Percentiles rank a stretch among this genome's conserved stretches.
phyloP scores from a whole-genome alignment of 352 stramenopile species.

The Globisporangium yorkense region DNA sequence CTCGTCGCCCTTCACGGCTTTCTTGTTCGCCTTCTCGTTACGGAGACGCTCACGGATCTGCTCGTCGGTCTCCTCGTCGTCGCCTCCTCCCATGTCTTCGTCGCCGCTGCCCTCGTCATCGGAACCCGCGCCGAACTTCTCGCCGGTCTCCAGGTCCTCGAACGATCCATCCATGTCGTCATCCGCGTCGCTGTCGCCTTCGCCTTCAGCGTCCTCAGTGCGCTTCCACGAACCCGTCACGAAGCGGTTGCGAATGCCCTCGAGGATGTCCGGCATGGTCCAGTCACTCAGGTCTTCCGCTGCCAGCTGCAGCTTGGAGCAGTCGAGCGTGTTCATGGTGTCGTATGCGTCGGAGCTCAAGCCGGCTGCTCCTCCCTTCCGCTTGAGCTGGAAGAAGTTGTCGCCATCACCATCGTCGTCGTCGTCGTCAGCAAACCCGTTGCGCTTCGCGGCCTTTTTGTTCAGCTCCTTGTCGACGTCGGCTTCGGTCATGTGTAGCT shows the following conservation, averaged over 20 bases:
- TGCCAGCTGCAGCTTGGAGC: constrained; percentile 71
- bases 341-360: constrained; percentile 45
- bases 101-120: constrained; percentile 23
- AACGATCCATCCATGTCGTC: constrained; percentile 93
- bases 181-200: constrained; percentile 34
- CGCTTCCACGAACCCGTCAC: constrained; percentile 96
- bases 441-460: constrained; percentile 17
- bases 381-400: constrained; percentile 73
- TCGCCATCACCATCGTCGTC: constrained; percentile 58
- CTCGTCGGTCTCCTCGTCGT: constrained; percentile 66
- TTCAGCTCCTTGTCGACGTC: constrained; percentile 55
- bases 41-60: constrained; percentile 83
- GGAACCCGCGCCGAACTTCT: constrained; percentile 41
- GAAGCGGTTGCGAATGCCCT: constrained; percentile 91
- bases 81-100: constrained; percentile 21
- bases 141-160: constrained; percentile 96
- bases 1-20: constrained; percentile 49
- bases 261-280: constrained; percentile 61
- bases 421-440: constrained; percentile 5
- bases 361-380: constrained; percentile 31
- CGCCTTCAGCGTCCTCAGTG: constrained; percentile 33
- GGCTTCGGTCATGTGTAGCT: constrained; percentile 75
- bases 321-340: constrained; percentile 70
- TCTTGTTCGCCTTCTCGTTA: constrained; percentile 90
- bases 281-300: constrained; percentile 71